Evolutionary conservation across 2,329 filamentous ascomycete genomes (phyloP).

Genomic region (Alternaria triticina): DNA sequence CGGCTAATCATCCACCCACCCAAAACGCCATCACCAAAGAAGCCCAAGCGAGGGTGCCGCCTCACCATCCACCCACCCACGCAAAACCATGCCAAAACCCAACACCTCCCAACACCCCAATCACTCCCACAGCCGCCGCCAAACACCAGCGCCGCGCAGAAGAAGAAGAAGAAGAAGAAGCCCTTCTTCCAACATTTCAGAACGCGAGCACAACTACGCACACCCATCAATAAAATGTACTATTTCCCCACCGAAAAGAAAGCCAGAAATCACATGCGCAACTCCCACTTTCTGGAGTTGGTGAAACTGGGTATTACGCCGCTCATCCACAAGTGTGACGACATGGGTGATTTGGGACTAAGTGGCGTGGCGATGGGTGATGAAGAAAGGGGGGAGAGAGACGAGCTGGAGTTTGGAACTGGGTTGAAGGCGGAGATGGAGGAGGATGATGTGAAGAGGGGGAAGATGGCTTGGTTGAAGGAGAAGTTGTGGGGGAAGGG

Average conservation of each 20-base stretch:
- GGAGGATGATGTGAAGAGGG: not conserved
- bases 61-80: not conserved
- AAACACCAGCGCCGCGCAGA: not conserved
- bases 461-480: not conserved
- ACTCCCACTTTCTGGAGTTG: not conserved
- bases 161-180: not conserved
- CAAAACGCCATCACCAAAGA: not conserved
- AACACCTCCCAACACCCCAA: not conserved
- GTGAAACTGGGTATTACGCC: not conserved
- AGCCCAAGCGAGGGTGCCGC: not conserved
- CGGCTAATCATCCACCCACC: not conserved
- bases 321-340: not conserved
- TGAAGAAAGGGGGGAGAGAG: not conserved
- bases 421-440: not conserved
- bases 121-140: not conserved
- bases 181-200: not conserved
- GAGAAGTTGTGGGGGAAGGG: not conserved
- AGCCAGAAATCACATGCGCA: not conserved
- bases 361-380: not conserved
- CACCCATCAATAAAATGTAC: not conserved
- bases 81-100: not conserved
- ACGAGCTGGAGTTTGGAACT: not conserved
- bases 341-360: not conserved
- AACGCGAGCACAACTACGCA: not conserved
- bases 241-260: not conserved